Conservation (phyloP, 495 filamentous ascomycete genomes). For the Venustampulla echinocandica region DNA sequence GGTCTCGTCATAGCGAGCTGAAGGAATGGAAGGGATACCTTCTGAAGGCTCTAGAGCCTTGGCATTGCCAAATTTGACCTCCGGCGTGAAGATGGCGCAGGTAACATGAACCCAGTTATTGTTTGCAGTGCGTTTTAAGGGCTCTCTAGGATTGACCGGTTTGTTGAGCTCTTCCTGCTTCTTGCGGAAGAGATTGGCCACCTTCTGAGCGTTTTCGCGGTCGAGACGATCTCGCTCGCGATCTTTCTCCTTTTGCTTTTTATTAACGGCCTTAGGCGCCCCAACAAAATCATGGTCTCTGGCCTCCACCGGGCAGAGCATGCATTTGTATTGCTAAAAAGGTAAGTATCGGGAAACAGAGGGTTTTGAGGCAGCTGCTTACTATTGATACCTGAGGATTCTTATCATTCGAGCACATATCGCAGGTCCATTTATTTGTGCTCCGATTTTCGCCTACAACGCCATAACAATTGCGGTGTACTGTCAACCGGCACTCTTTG, state of each 20-base stretch:
- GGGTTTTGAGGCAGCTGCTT: conserved; percentile 28
- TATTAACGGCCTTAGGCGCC: conserved; percentile 70
- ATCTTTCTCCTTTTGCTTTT: conserved; percentile 91
- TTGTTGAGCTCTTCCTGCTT: conserved; percentile 74
- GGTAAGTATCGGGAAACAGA: conserved; percentile 22
- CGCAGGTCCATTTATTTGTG: conserved; percentile 78
- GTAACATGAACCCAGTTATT: conserved; percentile 99
- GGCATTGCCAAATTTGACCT: conserved; percentile 83
- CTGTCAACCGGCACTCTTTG: conserved; percentile 77
- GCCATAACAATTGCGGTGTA: conserved; percentile 92
- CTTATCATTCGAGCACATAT: conserved; percentile 91
- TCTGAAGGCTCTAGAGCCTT: conserved; percentile 74
- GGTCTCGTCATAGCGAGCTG: conserved; percentile 54
- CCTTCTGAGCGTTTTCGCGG: conserved; percentile 65
- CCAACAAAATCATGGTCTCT: conserved; percentile 78
- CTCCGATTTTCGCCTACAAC: conserved; percentile 52
- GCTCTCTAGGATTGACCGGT: conserved; percentile 77
- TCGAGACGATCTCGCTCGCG: conserved; percentile 80
- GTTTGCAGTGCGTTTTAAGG: conserved; percentile 81
- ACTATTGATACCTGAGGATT: conserved; percentile 77
- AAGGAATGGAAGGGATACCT: conserved; percentile 71
- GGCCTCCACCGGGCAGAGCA: conserved; percentile 72
- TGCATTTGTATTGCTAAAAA: conserved; percentile 73
- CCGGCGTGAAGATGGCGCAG: conserved; percentile 84
- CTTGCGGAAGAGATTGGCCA: conserved; percentile 68